Base-by-base conservation (phyloP, 2,329 filamentous ascomycete genomes). In the Paracoccidioides brasiliensis region DNA sequence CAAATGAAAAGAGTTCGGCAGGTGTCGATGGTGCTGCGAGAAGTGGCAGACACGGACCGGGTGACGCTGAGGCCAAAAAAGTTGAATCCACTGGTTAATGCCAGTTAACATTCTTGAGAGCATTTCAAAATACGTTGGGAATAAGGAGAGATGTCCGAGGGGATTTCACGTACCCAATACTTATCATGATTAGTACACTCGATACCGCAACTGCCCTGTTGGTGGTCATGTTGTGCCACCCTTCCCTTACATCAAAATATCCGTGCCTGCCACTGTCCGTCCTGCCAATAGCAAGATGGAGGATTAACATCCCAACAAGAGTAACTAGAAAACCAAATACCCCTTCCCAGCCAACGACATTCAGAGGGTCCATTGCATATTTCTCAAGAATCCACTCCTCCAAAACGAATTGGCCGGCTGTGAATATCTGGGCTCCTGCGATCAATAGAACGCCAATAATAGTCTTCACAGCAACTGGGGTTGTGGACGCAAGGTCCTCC, bases 1-100 rank as follows among this genome's bases (percentile, higher is more conserved):
- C 93, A 98, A 72, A 98, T 97, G 74, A 98, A 97, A 0, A 98
- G 80, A 0, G 93, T 98, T 43, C 91, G 84, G 77, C 90, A 97
- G 0, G 93, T 98, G 70, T 98, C 93, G 64, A 98, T 97, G 37
- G 91, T 97, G 37, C 89, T 95, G 58, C 93, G 83, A 1, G 91
- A 89, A 0, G 93, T 98, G 9, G 93, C 93, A 60, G 87, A 94
- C 62, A 98, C 89, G 59, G 74, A 84, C 58, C 88, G 83, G 0
- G 93, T 98, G 7, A 98, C 91, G 0, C 88, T 93, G 8, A 98
- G 80, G 6, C 93, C 93, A 71, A 98, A 98, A 77, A 95, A 98
- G 74, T 98, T 98, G 80, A 97, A 98, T 54, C 91, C 90, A 60
- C 89, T 94, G 59, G 56, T 15, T 33, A 15, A 40, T 49, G 33